Conservation (phyloP, 2,329 filamentous ascomycete species). For the Zymoseptoria pseudotritici region DNA sequence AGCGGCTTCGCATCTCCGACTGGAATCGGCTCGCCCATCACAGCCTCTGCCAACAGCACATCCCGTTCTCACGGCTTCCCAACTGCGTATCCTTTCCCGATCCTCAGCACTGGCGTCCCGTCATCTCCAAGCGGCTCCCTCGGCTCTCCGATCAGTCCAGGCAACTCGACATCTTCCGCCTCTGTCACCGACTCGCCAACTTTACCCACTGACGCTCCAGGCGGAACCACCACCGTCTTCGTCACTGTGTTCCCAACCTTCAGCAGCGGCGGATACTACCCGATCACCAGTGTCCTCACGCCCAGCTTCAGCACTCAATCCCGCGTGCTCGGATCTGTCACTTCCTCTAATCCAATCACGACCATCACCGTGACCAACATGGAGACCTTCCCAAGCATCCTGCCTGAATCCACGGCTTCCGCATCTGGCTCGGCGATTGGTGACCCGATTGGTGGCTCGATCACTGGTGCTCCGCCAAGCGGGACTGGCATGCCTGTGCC, state of each 20-base stretch:
- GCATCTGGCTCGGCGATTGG: neutral
- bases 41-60: neutral
- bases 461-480: neutral
- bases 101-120: neutral
- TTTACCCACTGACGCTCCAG: neutral
- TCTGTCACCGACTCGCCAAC: neutral
- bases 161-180: neutral
- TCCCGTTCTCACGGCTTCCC: neutral
- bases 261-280: neutral
- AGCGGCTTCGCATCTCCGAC: neutral
- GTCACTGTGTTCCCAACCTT: neutral
- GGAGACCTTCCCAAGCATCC: conserved; percentile 1
- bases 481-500: neutral
- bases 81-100: neutral
- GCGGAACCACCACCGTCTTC: neutral
- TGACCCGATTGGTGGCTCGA: neutral
- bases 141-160: neutral
- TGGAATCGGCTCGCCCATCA: neutral
- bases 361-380: conserved; percentile 1
- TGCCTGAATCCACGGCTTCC: neutral
- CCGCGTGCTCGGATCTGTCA: conserved; percentile 1
- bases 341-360: neutral
- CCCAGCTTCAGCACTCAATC: neutral
- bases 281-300: neutral
- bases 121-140: neutral